phyloP scores from a whole-genome alignment of 1,284 basidiomycete species.

The Trichosporon sp. region DNA sequence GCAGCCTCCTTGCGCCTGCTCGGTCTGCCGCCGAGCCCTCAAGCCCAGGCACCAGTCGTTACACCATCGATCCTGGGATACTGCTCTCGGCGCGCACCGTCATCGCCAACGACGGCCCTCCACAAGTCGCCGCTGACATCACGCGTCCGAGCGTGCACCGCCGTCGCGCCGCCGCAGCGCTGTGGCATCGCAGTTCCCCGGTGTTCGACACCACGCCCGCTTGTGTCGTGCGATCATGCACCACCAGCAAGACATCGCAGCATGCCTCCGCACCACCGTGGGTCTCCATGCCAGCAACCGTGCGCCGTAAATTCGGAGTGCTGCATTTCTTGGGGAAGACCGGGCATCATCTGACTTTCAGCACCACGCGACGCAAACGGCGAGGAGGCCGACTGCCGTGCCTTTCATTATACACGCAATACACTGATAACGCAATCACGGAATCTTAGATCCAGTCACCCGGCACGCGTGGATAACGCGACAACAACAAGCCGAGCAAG shows the following conservation, averaged over 20 bases:
- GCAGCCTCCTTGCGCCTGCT: neutral
- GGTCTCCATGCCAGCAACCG: neutral
- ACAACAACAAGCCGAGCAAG: neutral
- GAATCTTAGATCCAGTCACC: conserved; percentile 6
- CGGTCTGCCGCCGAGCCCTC: neutral
- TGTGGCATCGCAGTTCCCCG: neutral
- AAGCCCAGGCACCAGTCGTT: neutral
- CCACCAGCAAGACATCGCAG: too few relatives aligned
- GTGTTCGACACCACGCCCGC: neutral
- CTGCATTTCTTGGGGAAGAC: neutral
- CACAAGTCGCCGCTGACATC: neutral
- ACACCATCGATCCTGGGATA: too few relatives aligned
- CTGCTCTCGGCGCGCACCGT: neutral
- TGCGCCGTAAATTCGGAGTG: neutral
- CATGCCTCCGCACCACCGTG: neutral
- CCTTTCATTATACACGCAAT: neutral
- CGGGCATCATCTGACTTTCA: neutral
- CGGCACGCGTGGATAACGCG: neutral
- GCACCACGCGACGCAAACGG: neutral
- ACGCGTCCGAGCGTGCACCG: conserved; percentile 7
- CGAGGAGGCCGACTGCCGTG: neutral
- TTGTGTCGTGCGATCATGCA: neutral
- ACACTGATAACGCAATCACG: neutral
- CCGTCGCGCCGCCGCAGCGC: neutral
- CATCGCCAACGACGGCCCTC: neutral